phyloP scores from a whole-genome alignment of 441 rosid species.

The Eruca vesicaria region DNA sequence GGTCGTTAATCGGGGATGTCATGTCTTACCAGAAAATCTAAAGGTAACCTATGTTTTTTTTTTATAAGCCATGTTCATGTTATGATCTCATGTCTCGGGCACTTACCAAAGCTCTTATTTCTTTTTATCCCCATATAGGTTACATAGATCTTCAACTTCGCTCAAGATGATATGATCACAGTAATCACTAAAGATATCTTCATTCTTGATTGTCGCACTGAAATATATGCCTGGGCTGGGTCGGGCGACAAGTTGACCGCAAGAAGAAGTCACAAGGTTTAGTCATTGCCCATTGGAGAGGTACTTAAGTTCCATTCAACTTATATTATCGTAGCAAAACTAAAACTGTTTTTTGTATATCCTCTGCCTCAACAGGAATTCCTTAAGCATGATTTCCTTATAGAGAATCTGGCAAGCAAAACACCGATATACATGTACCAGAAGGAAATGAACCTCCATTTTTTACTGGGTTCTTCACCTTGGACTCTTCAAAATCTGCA shows the following conservation, averaged over 20 bases:
- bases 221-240: constrained; percentile 94
- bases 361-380: constrained; percentile 59
- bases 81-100: constrained; percentile 1
- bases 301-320: constrained; percentile 39
- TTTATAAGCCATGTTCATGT: constrained; percentile 1
- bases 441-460: constrained; percentile 96
- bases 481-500: constrained; percentile 92
- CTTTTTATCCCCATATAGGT: constrained; percentile 47
- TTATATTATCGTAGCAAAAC: constrained; percentile 1
- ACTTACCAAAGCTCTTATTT: background rate
- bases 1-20: constrained; percentile 29
- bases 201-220: constrained; percentile 83
- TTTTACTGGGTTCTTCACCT: constrained; percentile 87
- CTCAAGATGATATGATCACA: constrained; percentile 95
- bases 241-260: constrained; percentile 83
- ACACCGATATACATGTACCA: constrained; percentile 65
- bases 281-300: constrained; percentile 82
- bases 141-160: constrained; percentile 76
- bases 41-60: constrained; percentile 47
- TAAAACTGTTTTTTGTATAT: constrained; percentile 1
- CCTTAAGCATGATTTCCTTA: constrained; percentile 71
- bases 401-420: constrained; percentile 69
- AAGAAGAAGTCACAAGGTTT: constrained; percentile 57
- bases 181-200: constrained; percentile 94
- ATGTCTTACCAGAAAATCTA: constrained; percentile 57